phyloP scores from a whole-genome alignment of 352 stramenopile genomes.

The Pythium grandisporangium region DNA sequence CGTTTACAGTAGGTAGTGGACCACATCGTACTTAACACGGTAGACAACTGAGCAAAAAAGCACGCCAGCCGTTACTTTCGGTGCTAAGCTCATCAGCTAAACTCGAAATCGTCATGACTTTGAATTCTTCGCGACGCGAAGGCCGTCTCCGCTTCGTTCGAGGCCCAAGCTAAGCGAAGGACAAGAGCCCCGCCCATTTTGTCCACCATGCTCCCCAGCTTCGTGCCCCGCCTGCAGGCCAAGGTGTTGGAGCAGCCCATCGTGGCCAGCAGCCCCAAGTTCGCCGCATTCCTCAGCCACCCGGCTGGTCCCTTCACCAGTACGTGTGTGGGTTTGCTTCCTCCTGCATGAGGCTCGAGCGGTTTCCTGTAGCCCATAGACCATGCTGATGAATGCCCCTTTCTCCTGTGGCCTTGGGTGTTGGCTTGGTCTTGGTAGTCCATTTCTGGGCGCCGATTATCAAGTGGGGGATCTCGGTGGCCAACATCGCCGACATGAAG shows the following conservation, averaged over 20 bases:
- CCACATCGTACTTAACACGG: no score
- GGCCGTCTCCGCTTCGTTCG: neutral
- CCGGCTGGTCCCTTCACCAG: slow-evolving; percentile 82
- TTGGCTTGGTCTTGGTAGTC: slow-evolving; percentile 15
- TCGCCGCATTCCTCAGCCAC: slow-evolving; percentile 50
- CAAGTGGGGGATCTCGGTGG: slow-evolving; percentile 85
- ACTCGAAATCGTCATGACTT: no score
- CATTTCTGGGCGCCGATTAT: slow-evolving; percentile 87
- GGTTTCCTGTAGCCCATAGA: no score
- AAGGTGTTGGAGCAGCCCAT: slow-evolving; percentile 64
- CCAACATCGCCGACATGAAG: slow-evolving; percentile 83
- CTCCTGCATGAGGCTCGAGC: neutral
- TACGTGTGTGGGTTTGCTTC: slow-evolving; percentile 17
- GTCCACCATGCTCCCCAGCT: slow-evolving; percentile 40
- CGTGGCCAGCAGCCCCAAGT: slow-evolving; percentile 58
- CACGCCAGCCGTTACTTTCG: no score
- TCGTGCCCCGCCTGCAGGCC: slow-evolving; percentile 67
- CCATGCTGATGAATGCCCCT: no score
- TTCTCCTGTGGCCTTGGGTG: neutral
- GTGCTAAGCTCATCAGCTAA: no score
- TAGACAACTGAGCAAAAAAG: slow-evolving; percentile 2
- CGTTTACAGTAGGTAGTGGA: no score
- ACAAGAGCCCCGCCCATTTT: neutral
- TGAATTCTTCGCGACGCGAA: no score
- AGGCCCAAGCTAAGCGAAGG: no score